Base-by-base conservation (phyloP, 305 asterid genomes). In the Solanum hybrid region DNA sequence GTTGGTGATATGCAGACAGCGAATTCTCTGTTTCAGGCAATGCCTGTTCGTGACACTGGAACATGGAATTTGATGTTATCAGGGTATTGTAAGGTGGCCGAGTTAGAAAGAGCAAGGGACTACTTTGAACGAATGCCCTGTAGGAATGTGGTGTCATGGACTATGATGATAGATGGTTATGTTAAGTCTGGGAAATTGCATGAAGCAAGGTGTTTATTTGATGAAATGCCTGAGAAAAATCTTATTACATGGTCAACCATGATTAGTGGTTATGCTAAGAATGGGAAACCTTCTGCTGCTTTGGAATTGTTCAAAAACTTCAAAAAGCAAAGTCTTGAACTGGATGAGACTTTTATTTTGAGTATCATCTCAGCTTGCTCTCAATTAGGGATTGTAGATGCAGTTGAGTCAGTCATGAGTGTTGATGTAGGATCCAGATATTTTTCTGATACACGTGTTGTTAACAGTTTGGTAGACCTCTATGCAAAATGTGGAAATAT, bases 401-500 rank as follows among this genome's bases (percentile, higher is more conserved):
- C 89, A 20, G 91, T 37, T 51, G 91, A 89, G 71, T 34, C 81
- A 76, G 34, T 89, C 36, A 79, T 90, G 34, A 46, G 46, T 40
- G 75, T 31, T 14, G n/a, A 64, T 67, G 88, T 29, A 22, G 91
- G 88, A 40, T 88, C 90, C 86, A 74, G 87, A 37, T 20, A 85
- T 34, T 64, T 39, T 77, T 86, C 89, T 14, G 88, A 90, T 69
- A 57, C 91, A 61, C 82, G 89, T 16, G 74, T 90, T 74, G 89
- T 86, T 74, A 90, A 88, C 78, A 86, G 91, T 78, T 88, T 87
- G 31, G 28, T 90, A 42, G 90, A 87, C 82, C 89, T 90, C 80
- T 88, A 87, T 42, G 92, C 90, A 87, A 90, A 90, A 82, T 90
- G 92, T 81, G 92, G 92, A 87, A 88, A 83, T 6, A 88, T 90